Base-by-base conservation (phyloP, 169 alveolate genomes). In the Plasmodium malariae region DNA sequence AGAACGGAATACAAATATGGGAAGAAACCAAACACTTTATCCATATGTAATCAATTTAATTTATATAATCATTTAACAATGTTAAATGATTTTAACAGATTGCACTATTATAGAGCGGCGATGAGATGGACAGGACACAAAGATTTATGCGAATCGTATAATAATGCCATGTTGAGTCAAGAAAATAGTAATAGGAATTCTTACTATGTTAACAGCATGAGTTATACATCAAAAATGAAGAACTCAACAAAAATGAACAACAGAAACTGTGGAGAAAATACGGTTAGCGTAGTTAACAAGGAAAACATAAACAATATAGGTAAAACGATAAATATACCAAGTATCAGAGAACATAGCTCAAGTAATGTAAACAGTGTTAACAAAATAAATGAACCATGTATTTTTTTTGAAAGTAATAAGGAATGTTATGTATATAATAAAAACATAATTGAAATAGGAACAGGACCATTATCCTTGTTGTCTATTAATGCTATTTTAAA, bases 391-490 rank as follows among this genome's bases (percentile, higher is more conserved):
- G 63, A 55, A n/a, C 88, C 76, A 14, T 32, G 51, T 45, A 90
- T 57, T 0, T 69, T 76, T 67, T 72, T 80, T 49, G 93, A 74
- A 62, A 69, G 51, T 45, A 67, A 83, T 73, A 87, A 74, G 65
- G 87, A 70, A 30, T n/a, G 89, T 59, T 87, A 94, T 60, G 78
- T 95, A 76, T 54, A 88, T 48, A 93, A 93, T 70, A 94, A 86
- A 62, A 92, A 93, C 55, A 88, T 95, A 36, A 74, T 95, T 49
- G 97, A 95, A 60, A 83, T 95, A 28, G 97, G 97, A 26, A 94
- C 97, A 4, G 97, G 97, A 0, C 97, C 97, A 30, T 90, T 94
- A 71, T 94, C 96, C 54, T 92, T 95, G 43, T 73, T 95, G 59
- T 96, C 97, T 3, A 92, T 95, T 92, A 94, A 94, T 76, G 97